Evolutionary conservation across 441 rosid species (phyloP).

Genomic region (Gossypium trilobum): DNA sequence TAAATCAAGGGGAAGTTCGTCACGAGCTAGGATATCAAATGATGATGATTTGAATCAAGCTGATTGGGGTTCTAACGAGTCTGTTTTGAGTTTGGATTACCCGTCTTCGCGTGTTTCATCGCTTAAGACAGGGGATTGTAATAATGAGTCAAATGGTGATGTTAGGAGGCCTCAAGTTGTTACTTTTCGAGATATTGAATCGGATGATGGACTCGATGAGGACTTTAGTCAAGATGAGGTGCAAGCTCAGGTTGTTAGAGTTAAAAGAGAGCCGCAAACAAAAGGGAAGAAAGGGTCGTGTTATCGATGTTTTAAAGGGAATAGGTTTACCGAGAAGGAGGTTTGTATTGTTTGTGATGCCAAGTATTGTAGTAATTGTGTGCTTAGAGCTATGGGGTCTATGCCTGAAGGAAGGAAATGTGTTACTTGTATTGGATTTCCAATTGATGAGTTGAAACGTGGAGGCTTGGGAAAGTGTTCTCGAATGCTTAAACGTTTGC

Average conservation of each 20-base stretch:
- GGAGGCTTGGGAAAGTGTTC: slow-evolving; percentile 72
- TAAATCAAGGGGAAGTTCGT: slow-evolving; percentile 45
- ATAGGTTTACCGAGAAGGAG: slow-evolving; percentile 78
- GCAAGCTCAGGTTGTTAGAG: slow-evolving; percentile 32
- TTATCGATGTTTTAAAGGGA: slow-evolving; percentile 74
- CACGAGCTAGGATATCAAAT: slow-evolving; percentile 24
- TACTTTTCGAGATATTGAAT: slow-evolving; percentile 58
- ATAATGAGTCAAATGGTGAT: slow-evolving; percentile 40
- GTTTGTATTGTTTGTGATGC: slow-evolving; percentile 86
- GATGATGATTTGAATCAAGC: slow-evolving; percentile 40
- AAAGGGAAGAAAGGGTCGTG: slow-evolving; percentile 74
- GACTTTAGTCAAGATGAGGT: slow-evolving; percentile 39
- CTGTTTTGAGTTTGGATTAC: slow-evolving; percentile 70
- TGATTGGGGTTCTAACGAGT: slow-evolving; percentile 76
- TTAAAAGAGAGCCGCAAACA: slow-evolving; percentile 43
- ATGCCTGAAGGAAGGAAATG: slow-evolving; percentile 99
- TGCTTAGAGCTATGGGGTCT: slow-evolving; percentile 92
- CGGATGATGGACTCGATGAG: slow-evolving; percentile 47
- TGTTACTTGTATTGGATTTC: slow-evolving; percentile 70
- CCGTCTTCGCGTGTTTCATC: slow-evolving; percentile 77
- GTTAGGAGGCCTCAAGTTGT: slow-evolving; percentile 48
- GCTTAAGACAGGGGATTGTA: slow-evolving; percentile 40
- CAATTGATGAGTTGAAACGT: slow-evolving; percentile 68
- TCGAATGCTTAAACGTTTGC: slow-evolving; percentile 67
- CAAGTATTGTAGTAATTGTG: slow-evolving; percentile 70